Percentiles rank a stretch among this genome's conserved stretches.
These are phyloP conservation scores for Ascochyta koolunga DNA, from an alignment of 2,329 filamentous ascomycete genomes.

Conservation along the genomic window DNA sequence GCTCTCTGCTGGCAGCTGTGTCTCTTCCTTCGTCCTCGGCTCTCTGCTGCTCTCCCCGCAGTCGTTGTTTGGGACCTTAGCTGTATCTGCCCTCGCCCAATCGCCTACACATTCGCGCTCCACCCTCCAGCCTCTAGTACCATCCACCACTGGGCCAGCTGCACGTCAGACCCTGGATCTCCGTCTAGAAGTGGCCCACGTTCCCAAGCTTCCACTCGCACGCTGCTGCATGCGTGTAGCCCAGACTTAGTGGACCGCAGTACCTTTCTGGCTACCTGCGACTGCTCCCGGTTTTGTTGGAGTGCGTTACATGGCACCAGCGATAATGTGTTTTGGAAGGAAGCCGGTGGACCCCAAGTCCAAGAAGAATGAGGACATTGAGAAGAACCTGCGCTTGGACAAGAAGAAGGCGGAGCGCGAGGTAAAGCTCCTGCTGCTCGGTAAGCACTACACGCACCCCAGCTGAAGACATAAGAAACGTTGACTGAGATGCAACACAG, in stretches of 20 bases:
- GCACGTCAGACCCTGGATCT: conserved; percentile 7
- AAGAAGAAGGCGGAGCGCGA: conserved; percentile 85
- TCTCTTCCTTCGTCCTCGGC: conserved; percentile 1
- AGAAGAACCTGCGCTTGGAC: conserved; percentile 82
- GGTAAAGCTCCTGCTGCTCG: conserved; percentile 91
- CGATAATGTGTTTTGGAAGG: conserved; percentile 60
- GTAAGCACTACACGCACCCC: conserved; percentile 58
- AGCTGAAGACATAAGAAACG: neutral
- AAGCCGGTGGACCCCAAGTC: conserved; percentile 56
- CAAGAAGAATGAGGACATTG: conserved; percentile 72
- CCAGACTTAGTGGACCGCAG: conserved; percentile 13
- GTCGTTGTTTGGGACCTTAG: neutral
- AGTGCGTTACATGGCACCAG: conserved; percentile 42
- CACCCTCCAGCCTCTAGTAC: conserved; percentile 20
- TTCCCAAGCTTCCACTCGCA: conserved; percentile 2
- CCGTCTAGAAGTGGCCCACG: conserved; percentile 5
- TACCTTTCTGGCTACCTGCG: conserved; percentile 8
- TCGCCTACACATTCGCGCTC: conserved; percentile 6
- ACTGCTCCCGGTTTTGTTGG: conserved; percentile 2
- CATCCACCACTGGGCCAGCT: conserved; percentile 8
- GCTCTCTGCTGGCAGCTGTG: conserved; percentile 10
- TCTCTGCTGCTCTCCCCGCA: conserved; percentile 12
- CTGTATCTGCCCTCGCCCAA: conserved; percentile 8
- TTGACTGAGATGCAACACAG: conserved; percentile 57
- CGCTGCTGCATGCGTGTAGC: conserved; percentile 16